Base-by-base conservation (phyloP, 768 basidiomycete species). In the Serendipita vermifera region DNA sequence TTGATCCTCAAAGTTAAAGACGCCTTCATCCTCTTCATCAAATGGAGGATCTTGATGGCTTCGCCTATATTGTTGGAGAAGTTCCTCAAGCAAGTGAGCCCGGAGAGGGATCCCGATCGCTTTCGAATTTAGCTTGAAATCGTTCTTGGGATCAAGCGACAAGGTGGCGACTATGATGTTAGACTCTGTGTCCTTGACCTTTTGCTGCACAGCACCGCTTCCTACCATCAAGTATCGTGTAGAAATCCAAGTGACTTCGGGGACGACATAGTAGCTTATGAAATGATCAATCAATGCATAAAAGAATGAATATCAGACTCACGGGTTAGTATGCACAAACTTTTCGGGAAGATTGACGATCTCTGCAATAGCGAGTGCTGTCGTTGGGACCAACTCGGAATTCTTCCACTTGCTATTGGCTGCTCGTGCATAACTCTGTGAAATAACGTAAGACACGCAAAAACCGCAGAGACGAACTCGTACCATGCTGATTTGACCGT, bases 141-240 rank as follows among this genome's bases (percentile, higher is more conserved):
- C 68, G 57, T 79, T 73, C 24, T 58, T 55, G 0, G 75, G 77
- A 63, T 82, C 80, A 43, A 82, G 69, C 26, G 15, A 81, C 75
- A 54, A 73, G 70, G 0, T 74, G 24, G 26, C 32, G 46, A 51
- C 29, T 7, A 15, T 29, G 9, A 51, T 2, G 2, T 7, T 31
- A 11, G 5, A 5, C 26, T 43, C 41, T n/a, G 20, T 15, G 22
- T 51, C 46, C 22, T 29, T 33, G 32, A 33, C 17, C 20, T 32
- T 41, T 38, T 33, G 40, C 13, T 39, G 27, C 20, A 54, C 57
- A 26, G 57, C 33, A 13, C 55, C 57, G 7, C 71, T 70, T 66
- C 70, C 73, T 31, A 85, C 76, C 38, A 85, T 69, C 1, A 85
- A 71, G 66, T 83, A 85, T 5, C 82, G 81, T 60, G 79, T 82